Evolutionary conservation across 495 filamentous ascomycete genomes (phyloP).

Genomic region (Letharia lupina): DNA sequence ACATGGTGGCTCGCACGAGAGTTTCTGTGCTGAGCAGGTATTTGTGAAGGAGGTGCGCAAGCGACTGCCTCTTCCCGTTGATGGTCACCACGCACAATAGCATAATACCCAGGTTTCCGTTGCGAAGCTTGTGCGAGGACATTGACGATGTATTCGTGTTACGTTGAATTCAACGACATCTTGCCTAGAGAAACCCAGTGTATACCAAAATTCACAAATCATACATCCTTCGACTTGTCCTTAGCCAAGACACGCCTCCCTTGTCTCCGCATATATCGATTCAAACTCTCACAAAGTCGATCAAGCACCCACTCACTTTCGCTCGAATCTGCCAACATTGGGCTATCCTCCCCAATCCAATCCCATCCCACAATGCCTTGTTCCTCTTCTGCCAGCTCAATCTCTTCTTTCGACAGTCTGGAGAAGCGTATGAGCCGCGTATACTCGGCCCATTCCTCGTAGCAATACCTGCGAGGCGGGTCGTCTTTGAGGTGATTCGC

Average conservation of each 20-base stretch:
- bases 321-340: slow-evolving; percentile 46
- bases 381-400: slow-evolving; percentile 43
- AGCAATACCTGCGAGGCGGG: slow-evolving; percentile 42
- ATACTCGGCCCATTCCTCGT: slow-evolving; percentile 59
- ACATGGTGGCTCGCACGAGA: slow-evolving; percentile 47
- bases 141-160: neutral
- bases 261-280: slow-evolving; percentile 41
- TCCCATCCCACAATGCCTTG: slow-evolving; percentile 55
- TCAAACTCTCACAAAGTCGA: slow-evolving; percentile 50
- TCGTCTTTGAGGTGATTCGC: slow-evolving; percentile 39
- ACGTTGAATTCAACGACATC: neutral
- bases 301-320: slow-evolving; percentile 56
- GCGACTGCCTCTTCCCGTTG: neutral
- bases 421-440: slow-evolving; percentile 54
- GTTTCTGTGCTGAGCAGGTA: slow-evolving; percentile 49
- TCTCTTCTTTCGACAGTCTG: slow-evolving; percentile 29
- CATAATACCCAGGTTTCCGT: neutral
- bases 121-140: neutral
- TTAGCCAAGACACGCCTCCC: neutral
- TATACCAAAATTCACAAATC: neutral
- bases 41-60: slow-evolving; percentile 26
- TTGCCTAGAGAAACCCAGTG: no score
- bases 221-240: neutral
- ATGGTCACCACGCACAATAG: neutral
- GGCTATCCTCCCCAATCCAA: slow-evolving; percentile 58